These are phyloP conservation scores for Monosporozyma aquatica DNA, from an alignment of 805 yeast species.

Conservation along the genomic window DNA sequence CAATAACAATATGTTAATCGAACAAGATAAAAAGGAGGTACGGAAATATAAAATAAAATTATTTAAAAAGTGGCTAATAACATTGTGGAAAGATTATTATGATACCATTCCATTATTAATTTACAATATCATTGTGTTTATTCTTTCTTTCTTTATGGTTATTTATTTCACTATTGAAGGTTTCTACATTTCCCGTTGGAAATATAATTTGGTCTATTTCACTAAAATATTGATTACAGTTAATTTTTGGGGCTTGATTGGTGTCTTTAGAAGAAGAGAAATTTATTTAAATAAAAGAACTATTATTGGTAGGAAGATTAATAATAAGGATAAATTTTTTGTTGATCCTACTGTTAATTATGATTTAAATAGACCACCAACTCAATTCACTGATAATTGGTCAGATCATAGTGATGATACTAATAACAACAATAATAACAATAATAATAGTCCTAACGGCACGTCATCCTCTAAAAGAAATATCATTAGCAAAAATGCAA, in stretches of 20 bases:
- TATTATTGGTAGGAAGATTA: constrained; percentile 26
- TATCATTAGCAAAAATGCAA: too few relatives aligned
- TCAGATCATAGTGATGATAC: too few relatives aligned
- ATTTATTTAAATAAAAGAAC: constrained; percentile 20
- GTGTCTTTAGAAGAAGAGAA: constrained; percentile 24
- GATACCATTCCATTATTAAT: constrained; percentile 22
- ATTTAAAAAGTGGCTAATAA: neutral
- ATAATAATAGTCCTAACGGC: neutral
- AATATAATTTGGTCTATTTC: constrained; percentile 16
- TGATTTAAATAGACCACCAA: constrained; percentile 1
- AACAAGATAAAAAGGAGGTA: neutral
- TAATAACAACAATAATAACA: neutral
- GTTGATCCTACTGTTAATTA: constrained; percentile 20
- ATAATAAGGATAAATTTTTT: constrained; percentile 23
- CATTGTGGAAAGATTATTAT: constrained; percentile 23
- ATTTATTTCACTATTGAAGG: constrained; percentile 11
- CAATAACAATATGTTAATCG: neutral
- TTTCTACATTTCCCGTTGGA: constrained; percentile 15
- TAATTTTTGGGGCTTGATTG: constrained; percentile 29
- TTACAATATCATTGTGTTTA: constrained; percentile 16
- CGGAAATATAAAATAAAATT: neutral
- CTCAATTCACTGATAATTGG: neutral
- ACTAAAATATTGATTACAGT: constrained; percentile 23
- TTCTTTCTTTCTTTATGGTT: constrained; percentile 12
- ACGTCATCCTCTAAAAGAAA: too few relatives aligned